These are phyloP conservation scores for Lasiodiplodia sp. DNA, from an alignment of 2,329 filamentous ascomycete genomes.

Conservation along the genomic window DNA sequence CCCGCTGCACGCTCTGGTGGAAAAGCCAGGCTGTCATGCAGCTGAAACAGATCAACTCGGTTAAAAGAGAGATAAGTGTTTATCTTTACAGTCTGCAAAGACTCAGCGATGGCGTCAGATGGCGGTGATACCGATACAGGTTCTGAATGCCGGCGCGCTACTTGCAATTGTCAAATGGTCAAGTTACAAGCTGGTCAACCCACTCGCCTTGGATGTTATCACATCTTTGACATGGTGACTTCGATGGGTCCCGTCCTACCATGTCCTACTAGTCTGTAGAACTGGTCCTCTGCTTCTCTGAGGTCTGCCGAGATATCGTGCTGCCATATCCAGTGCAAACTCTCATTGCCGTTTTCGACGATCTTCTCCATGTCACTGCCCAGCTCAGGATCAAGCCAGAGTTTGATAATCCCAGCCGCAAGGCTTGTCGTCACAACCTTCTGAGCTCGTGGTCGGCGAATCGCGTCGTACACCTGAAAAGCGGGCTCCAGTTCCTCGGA, in stretches of 20 bases:
- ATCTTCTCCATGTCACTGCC: constrained; percentile 47
- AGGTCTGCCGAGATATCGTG: constrained; percentile 38
- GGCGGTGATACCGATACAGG: not conserved
- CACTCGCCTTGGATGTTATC: not conserved
- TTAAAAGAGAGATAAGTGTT: constrained; percentile 1
- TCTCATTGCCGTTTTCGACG: constrained; percentile 38
- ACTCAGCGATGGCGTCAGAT: not conserved
- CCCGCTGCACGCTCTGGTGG: constrained; percentile 1
- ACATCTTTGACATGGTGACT: not conserved
- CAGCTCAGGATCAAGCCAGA: constrained; percentile 40
- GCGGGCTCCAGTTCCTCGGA: constrained; percentile 23
- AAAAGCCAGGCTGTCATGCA: not conserved
- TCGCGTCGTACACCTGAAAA: constrained; percentile 32
- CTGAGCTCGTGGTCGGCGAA: constrained; percentile 31
- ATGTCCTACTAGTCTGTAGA: not conserved
- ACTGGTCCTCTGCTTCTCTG: constrained; percentile 1
- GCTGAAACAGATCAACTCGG: not conserved
- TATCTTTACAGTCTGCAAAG: not conserved
- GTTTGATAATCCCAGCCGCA: constrained; percentile 49
- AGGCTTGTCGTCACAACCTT: constrained; percentile 49
- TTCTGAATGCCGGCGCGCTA: not conserved
- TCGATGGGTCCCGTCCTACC: not conserved
- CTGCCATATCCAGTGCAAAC: constrained; percentile 52
- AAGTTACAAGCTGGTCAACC: not conserved
- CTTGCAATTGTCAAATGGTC: not conserved